phyloP scores from a whole-genome alignment of 441 rosid species.

The Flueggea neowawraea region DNA sequence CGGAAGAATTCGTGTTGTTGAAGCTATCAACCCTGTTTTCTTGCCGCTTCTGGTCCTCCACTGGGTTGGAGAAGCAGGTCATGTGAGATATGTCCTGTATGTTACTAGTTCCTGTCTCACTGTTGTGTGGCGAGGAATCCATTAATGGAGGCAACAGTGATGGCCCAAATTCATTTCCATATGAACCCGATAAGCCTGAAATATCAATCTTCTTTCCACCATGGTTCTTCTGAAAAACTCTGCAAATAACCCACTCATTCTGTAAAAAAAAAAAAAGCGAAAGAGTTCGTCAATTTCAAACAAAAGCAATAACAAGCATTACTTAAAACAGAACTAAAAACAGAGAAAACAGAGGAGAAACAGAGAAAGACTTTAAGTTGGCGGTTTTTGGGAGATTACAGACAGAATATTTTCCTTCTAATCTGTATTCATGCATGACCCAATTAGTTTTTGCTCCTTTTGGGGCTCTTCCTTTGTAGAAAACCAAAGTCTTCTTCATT shows the following conservation, averaged over 20 bases:
- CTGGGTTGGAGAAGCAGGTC: constrained; percentile 94
- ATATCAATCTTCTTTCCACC: constrained; percentile 72
- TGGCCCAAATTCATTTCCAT: constrained; percentile 18
- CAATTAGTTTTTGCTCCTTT: constrained; percentile 68
- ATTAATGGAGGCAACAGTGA: constrained; percentile 58
- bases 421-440: constrained; percentile 89
- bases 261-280: constrained; percentile 22
- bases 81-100: constrained; percentile 29
- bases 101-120: constrained; percentile 8
- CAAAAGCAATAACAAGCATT: background rate
- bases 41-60: constrained; percentile 30
- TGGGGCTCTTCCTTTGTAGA: constrained; percentile 37
- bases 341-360: constrained; percentile 5
- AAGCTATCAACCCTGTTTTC: constrained; percentile 10
- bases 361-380: constrained; percentile 32
- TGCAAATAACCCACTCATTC: constrained; percentile 90
- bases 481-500: constrained; percentile 47
- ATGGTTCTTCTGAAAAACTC: constrained; percentile 66
- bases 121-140: constrained; percentile 43
- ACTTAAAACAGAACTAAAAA: background rate
- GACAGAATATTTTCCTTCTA: constrained; percentile 66
- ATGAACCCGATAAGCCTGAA: constrained; percentile 29
- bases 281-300: background rate
- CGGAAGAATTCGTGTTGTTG: constrained; percentile 20
- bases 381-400: constrained; percentile 67